These are phyloP conservation scores for Styphnolobium japonicum DNA, from an alignment of 306 rosid species.

Conservation along the genomic window DNA sequence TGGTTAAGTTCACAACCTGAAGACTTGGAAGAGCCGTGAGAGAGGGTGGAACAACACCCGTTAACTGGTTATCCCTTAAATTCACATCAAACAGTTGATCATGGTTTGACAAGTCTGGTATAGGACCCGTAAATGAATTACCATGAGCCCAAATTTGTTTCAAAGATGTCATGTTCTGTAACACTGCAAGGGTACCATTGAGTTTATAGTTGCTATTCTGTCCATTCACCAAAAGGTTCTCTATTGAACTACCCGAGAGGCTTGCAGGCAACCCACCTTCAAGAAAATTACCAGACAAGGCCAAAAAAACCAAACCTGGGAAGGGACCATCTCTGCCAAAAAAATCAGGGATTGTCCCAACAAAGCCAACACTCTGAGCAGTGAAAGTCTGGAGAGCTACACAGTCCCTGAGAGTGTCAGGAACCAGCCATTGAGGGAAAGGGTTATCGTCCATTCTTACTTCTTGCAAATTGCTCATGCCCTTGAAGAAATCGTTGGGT, in stretches of 20 bases:
- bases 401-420: constrained; percentile 37
- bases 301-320: constrained; percentile 45
- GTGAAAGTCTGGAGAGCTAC: constrained; percentile 35
- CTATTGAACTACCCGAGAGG: constrained; percentile 42
- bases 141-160: constrained; percentile 50
- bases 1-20: constrained; percentile 51
- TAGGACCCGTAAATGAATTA: constrained; percentile 71
- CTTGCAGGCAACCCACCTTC: constrained; percentile 63
- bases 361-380: constrained; percentile 39
- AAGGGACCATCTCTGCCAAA: constrained; percentile 38
- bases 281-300: constrained; percentile 47
- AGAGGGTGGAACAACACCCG: constrained; percentile 78
- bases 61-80: constrained; percentile 65
- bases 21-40: constrained; percentile 37
- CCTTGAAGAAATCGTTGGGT: constrained; percentile 59
- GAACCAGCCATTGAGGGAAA: constrained; percentile 56
- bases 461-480: constrained; percentile 29
- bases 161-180: constrained; percentile 56
- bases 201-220: constrained; percentile 48
- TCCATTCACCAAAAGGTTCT: constrained; percentile 60
- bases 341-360: constrained; percentile 56
- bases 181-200: constrained; percentile 61
- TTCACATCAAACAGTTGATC: constrained; percentile 28
- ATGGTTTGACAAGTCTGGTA: constrained; percentile 60
- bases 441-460: constrained; percentile 47